Conservation (phyloP, 352 stramenopile species). For the Elongisporangium anandrum region DNA sequence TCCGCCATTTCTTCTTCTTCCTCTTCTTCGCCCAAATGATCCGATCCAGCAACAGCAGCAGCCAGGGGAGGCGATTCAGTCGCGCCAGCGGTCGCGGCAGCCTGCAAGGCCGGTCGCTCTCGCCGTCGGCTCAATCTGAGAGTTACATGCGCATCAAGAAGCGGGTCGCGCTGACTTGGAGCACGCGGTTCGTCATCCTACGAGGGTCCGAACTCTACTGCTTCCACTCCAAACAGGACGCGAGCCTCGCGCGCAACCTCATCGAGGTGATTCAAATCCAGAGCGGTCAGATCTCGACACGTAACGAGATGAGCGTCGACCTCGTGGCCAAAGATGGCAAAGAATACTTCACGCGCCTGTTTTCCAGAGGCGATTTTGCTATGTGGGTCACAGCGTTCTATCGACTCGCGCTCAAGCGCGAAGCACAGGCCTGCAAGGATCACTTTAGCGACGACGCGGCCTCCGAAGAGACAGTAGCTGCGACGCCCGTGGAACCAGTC, state of each 20-base stretch:
- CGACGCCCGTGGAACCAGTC: background rate
- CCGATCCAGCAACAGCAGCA: background rate
- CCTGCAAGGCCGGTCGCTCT: background rate
- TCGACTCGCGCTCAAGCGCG: slow-evolving; percentile 39
- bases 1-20: background rate
- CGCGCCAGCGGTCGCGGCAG: background rate
- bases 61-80: background rate
- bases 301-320: slow-evolving; percentile 44
- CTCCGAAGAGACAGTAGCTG: background rate
- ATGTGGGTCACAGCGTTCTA: slow-evolving; percentile 67
- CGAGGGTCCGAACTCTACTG: slow-evolving; percentile 34
- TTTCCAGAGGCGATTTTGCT: slow-evolving; percentile 48
- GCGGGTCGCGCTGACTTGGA: slow-evolving; percentile 49
- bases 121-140: slow-evolving; percentile 10
- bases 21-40: background rate
- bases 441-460: slow-evolving; percentile 5
- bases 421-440: slow-evolving; percentile 9
- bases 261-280: slow-evolving; percentile 33
- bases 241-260: slow-evolving; percentile 25
- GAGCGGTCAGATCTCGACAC: slow-evolving; percentile 33
- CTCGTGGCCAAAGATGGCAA: slow-evolving; percentile 38
- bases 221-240: slow-evolving; percentile 54
- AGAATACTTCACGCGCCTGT: slow-evolving; percentile 40
- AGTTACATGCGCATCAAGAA: slow-evolving; percentile 64
- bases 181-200: slow-evolving; percentile 58